Evolutionary conservation across 73 alveolate genomes (phyloP).

Genomic region (Breviolum minutum): DNA sequence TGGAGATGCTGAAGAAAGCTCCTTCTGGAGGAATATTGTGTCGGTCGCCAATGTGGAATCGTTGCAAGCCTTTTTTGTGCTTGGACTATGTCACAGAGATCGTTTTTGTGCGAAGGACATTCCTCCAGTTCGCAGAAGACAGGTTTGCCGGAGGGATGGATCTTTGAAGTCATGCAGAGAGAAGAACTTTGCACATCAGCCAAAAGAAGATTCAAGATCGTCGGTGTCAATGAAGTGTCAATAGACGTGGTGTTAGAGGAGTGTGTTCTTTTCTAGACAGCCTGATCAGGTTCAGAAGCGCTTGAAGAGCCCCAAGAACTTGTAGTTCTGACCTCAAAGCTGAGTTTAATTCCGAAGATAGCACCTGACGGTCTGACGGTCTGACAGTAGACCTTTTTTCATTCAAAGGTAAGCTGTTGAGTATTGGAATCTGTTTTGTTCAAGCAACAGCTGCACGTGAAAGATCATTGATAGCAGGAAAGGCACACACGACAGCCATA

Average conservation of each 20-base stretch:
- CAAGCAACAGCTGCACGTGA: not conserved
- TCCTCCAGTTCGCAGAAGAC: conserved; percentile 37
- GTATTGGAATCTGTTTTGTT: not conserved
- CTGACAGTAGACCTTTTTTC: not conserved
- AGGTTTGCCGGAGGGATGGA: not conserved
- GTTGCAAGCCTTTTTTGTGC: too few species aligned
- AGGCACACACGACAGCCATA: too few species aligned
- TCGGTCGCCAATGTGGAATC: not conserved
- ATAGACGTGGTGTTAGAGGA: not conserved
- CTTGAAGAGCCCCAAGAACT: conserved; percentile 4
- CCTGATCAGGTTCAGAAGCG: not conserved
- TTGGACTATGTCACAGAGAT: not conserved
- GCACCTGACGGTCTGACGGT: too few species aligned
- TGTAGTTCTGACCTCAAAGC: not conserved
- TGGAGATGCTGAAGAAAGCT: conserved; percentile 66
- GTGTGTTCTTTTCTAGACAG: not conserved
- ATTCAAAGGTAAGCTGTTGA: not conserved
- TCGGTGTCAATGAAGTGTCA: not conserved
- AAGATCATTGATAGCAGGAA: too few species aligned
- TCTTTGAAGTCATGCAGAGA: not conserved
- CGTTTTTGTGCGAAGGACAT: not conserved
- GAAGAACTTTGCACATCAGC: not conserved
- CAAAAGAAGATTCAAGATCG: not conserved
- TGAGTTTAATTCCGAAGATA: not conserved
- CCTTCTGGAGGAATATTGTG: conserved; percentile 37